phyloP scores from a whole-genome alignment of 805 yeast species.

The Millerago galiae region DNA sequence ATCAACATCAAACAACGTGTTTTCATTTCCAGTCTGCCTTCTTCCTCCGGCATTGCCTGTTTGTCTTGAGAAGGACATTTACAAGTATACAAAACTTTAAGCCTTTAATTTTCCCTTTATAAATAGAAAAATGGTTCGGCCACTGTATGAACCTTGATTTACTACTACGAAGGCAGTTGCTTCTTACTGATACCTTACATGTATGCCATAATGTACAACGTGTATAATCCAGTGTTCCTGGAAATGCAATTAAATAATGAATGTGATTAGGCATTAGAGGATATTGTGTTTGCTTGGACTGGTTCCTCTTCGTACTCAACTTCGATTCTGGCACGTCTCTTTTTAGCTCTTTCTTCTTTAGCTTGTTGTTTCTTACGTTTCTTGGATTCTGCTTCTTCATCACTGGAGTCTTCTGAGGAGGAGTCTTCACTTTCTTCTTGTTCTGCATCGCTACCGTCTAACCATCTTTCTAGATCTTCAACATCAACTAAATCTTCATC shows the following conservation, averaged over 20 bases:
- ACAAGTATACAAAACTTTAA: not conserved
- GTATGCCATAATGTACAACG: conserved; percentile 5
- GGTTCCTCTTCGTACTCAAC: conserved; percentile 81
- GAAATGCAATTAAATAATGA: conserved; percentile 3
- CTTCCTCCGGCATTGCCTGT: not conserved
- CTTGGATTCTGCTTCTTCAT: conserved; percentile 29
- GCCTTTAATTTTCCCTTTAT: not conserved
- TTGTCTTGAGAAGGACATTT: not conserved
- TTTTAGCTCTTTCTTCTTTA: conserved; percentile 35
- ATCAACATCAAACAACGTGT: conserved; percentile 35
- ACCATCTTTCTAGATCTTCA: conserved; percentile 91
- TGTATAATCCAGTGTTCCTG: not conserved
- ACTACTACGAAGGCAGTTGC: not conserved
- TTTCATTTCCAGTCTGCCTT: conserved; percentile 3
- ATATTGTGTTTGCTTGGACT: conserved; percentile 19
- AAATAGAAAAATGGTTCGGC: not conserved
- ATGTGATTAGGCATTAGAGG: conserved; percentile 8
- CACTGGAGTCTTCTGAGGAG: conserved; percentile 32
- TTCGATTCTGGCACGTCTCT: conserved; percentile 67
- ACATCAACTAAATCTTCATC: conserved; percentile 89
- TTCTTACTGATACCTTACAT: too few species aligned
- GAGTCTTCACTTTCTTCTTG: conserved; percentile 28
- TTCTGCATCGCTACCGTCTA: conserved; percentile 45
- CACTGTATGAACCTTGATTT: not conserved
- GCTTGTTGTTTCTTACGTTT: conserved; percentile 31